Conservation (phyloP, 2,329 filamentous ascomycete species). For the Knufia petricola region DNA sequence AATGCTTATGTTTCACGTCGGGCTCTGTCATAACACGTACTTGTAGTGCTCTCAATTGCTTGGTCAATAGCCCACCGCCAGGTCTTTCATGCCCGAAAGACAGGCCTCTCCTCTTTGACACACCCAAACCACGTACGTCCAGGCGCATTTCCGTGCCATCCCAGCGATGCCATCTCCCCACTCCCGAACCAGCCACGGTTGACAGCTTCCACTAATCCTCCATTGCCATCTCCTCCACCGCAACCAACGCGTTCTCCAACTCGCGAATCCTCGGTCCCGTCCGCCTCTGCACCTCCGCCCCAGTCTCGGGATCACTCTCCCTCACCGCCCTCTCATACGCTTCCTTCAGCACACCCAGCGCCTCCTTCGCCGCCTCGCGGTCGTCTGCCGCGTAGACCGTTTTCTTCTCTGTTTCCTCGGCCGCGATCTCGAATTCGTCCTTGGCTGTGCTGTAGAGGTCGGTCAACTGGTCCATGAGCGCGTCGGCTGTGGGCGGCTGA, state of each 20-base stretch:
- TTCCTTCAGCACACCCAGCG: conserved; percentile 40
- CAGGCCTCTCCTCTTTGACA: too few species aligned
- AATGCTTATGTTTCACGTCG: too few species aligned
- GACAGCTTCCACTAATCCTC: conserved; percentile 28
- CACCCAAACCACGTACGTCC: too few species aligned
- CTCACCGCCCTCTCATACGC: conserved; percentile 37
- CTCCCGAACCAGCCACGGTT: background rate
- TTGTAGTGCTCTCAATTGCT: too few species aligned
- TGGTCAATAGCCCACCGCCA: too few species aligned
- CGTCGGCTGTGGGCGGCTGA: conserved; percentile 20
- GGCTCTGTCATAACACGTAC: too few species aligned
- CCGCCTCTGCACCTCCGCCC: conserved; percentile 42
- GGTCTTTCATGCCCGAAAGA: too few species aligned
- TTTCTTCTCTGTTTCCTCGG: conserved; percentile 40
- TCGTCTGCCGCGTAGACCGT: conserved; percentile 48
- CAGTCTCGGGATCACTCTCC: conserved; percentile 33
- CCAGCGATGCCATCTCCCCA: background rate
- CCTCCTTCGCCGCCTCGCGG: conserved; percentile 43
- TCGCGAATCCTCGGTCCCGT: conserved; percentile 45
- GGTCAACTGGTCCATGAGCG: conserved; percentile 22
- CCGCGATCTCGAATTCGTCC: conserved; percentile 32
- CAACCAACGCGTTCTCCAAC: conserved; percentile 42
- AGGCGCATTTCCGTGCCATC: too few species aligned
- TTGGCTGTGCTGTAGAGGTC: conserved; percentile 24
- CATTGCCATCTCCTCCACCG: conserved; percentile 42